These are phyloP conservation scores for Perkinsus olseni DNA, from an alignment of 169 alveolate genomes.

Conservation along the genomic window DNA sequence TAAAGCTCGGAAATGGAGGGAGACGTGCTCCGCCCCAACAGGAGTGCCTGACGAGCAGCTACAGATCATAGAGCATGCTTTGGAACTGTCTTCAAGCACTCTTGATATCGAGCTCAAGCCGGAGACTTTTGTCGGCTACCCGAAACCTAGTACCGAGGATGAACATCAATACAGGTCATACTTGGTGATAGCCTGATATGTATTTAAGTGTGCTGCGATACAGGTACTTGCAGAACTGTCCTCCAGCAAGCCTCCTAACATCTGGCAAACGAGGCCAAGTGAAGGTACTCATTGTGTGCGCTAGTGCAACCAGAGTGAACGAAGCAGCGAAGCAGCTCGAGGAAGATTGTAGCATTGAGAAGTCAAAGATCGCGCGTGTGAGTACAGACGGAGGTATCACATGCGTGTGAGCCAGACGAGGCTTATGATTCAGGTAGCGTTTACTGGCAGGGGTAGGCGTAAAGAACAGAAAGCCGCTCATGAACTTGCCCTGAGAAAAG, in stretches of 20 bases:
- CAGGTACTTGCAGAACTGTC: background rate
- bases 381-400: background rate
- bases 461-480: background rate
- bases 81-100: background rate
- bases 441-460: background rate
- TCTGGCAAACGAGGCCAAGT: background rate
- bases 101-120: background rate
- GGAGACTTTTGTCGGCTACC: background rate
- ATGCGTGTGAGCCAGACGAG: background rate
- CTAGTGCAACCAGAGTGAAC: background rate
- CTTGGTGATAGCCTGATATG: background rate
- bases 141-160: background rate
- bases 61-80: background rate
- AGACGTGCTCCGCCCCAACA: no score
- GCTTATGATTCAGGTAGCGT: background rate
- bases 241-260: background rate
- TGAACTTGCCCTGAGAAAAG: background rate
- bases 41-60: background rate
- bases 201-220: background rate
- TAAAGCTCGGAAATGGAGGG: no score
- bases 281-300: background rate
- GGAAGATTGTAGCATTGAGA: background rate
- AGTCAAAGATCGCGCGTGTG: background rate
- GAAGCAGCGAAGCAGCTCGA: background rate
- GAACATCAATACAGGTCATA: background rate